Conservation (phyloP, 768 basidiomycete species). For the Mycena latifolia region DNA sequence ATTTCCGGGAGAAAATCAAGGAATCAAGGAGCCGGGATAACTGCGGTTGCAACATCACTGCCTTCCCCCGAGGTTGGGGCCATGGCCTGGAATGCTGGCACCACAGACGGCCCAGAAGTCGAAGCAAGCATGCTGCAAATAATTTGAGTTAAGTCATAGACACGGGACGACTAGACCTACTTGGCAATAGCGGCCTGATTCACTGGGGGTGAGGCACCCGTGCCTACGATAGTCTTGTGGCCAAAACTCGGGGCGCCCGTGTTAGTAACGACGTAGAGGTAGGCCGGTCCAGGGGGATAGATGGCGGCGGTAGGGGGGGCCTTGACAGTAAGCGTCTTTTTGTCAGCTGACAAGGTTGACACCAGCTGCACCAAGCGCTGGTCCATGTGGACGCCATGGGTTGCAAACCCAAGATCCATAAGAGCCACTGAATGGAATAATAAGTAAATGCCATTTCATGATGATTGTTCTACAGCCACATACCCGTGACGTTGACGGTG, state of each 20-base stretch:
- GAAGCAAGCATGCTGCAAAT: conserved; percentile 18
- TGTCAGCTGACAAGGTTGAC: conserved; percentile 45
- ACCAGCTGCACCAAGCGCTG: conserved; percentile 53
- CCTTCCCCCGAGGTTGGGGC: conserved; percentile 27
- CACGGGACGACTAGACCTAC: conserved; percentile 1
- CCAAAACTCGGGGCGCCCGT: no score
- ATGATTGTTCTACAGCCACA: conserved; percentile 1
- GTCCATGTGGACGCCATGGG: conserved; percentile 56
- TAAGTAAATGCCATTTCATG: neutral
- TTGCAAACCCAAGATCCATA: conserved; percentile 57
- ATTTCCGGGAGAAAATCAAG: no score
- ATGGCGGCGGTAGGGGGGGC: conserved; percentile 52
- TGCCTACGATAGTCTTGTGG: conserved; percentile 51
- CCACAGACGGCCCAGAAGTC: conserved; percentile 18
- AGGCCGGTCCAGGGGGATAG: conserved; percentile 56
- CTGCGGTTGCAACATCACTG: conserved; percentile 29
- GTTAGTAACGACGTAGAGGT: conserved; percentile 49
- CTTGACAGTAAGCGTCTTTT: conserved; percentile 47
- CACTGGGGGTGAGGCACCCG: conserved; percentile 52
- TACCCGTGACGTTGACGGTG: conserved; percentile 45
- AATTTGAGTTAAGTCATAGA: neutral
- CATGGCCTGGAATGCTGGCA: conserved; percentile 25
- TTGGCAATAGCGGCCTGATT: conserved; percentile 30
- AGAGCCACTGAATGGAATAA: conserved; percentile 49
- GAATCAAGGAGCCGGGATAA: conserved; percentile 26